Evolutionary conservation across 192 early-diverging fungal genomes (phyloP).

Genomic region (Coemansia interrupta): DNA sequence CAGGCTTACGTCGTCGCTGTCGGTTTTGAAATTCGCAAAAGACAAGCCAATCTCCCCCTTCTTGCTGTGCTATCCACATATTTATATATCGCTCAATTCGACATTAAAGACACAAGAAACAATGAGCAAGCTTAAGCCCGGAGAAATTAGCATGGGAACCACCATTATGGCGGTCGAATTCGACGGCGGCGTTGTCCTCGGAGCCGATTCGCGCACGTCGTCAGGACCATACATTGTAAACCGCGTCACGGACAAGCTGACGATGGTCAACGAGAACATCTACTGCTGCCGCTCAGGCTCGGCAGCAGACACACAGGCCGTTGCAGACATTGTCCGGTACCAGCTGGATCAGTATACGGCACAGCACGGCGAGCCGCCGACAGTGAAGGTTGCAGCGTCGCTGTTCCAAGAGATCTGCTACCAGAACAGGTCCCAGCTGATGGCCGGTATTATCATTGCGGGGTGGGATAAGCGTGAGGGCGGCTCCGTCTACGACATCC

Average conservation of each 20-base stretch:
- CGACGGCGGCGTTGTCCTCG: constrained; percentile 89
- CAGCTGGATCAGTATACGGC: constrained; percentile 90
- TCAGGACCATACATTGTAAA: constrained; percentile 95
- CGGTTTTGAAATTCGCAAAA: neutral
- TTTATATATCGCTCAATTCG: neutral
- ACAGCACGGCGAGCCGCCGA: constrained; percentile 77
- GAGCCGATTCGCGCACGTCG: constrained; percentile 95
- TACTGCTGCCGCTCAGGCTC: constrained; percentile 97
- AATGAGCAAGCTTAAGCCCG: constrained; percentile 68
- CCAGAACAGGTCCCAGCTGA: constrained; percentile 82
- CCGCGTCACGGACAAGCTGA: constrained; percentile 97
- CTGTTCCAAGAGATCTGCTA: constrained; percentile 95
- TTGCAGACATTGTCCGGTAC: constrained; percentile 96
- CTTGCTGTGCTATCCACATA: neutral
- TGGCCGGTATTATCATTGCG: constrained; percentile 93
- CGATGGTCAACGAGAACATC: constrained; percentile 89
- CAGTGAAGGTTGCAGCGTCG: constrained; percentile 80
- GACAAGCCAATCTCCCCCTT: neutral
- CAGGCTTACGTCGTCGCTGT: neutral
- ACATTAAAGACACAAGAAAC: neutral
- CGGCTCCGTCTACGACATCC: constrained; percentile 83
- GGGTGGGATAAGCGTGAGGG: constrained; percentile 95
- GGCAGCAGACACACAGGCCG: constrained; percentile 97
- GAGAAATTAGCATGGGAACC: constrained; percentile 94
- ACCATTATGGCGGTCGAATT: constrained; percentile 95